These are phyloP conservation scores for Dendrobium huoshanense DNA, from an alignment of 106 monocot genomes.

Conservation along the genomic window DNA sequence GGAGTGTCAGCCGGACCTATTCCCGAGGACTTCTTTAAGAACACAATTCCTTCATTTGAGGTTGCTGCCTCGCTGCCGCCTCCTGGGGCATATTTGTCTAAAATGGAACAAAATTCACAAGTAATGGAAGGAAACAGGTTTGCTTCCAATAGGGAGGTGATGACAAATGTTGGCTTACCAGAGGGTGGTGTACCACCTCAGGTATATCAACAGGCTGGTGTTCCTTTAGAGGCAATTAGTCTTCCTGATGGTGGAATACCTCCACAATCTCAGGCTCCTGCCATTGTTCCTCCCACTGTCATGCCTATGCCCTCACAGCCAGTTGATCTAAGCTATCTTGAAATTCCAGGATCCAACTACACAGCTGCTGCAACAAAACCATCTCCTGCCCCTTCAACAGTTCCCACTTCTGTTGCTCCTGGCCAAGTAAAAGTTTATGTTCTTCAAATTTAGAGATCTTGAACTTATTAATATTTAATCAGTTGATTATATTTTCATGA, in stretches of 20 bases:
- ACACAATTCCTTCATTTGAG: slow-evolving; percentile 80
- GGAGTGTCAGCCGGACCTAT: slow-evolving; percentile 79
- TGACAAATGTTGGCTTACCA: slow-evolving; percentile 59
- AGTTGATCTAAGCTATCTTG: slow-evolving; percentile 85
- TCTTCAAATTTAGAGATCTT: not conserved
- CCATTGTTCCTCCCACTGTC: slow-evolving; percentile 28
- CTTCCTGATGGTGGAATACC: slow-evolving; percentile 79
- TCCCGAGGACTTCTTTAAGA: slow-evolving; percentile 95
- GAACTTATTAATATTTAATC: not conserved
- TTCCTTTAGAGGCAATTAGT: slow-evolving; percentile 42
- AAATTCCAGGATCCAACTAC: slow-evolving; percentile 41
- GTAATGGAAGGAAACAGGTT: slow-evolving; percentile 15
- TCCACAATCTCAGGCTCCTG: slow-evolving; percentile 42
- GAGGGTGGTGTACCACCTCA: slow-evolving; percentile 84
- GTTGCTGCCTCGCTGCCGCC: slow-evolving; percentile 61
- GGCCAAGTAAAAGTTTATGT: slow-evolving; percentile 48
- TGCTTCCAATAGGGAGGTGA: slow-evolving; percentile 28
- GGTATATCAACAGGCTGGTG: slow-evolving; percentile 26
- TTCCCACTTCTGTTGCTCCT: slow-evolving; percentile 77
- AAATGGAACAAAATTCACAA: slow-evolving; percentile 29
- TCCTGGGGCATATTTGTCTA: slow-evolving; percentile 38
- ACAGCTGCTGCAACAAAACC: slow-evolving; percentile 12
- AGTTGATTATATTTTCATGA: slow-evolving; percentile 2
- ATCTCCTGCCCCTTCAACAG: slow-evolving; percentile 22
- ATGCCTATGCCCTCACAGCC: slow-evolving; percentile 43